Conservation (phyloP, 352 stramenopile species). For the Plasmopara halstedii region DNA sequence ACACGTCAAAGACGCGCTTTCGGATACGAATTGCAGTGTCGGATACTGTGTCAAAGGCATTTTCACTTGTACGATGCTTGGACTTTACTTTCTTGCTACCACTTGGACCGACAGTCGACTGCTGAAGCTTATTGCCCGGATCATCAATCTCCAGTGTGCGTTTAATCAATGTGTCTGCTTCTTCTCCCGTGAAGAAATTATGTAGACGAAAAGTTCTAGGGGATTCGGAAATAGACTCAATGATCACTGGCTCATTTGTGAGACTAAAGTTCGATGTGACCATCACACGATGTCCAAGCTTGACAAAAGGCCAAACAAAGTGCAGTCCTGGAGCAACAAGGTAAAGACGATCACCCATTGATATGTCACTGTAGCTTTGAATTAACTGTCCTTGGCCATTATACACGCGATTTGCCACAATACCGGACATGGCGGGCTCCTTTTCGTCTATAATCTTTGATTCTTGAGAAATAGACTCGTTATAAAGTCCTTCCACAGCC, state of each 20-base stretch:
- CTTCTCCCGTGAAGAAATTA: conserved; percentile 80
- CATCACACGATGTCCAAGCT: conserved; percentile 64
- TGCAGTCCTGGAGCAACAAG: conserved; percentile 59
- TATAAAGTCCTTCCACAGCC: conserved; percentile 50
- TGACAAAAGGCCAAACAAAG: conserved; percentile 78
- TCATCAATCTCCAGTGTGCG: conserved; percentile 79
- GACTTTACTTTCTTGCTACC: conserved; percentile 66
- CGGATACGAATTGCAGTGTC: conserved; percentile 63
- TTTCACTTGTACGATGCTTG: conserved; percentile 76
- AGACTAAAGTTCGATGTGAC: conserved; percentile 45
- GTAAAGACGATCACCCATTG: conserved; percentile 51
- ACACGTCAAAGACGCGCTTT: conserved; percentile 84
- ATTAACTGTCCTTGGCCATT: conserved; percentile 55
- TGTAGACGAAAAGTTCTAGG: conserved; percentile 81
- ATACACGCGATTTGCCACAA: conserved; percentile 63
- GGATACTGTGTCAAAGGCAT: conserved; percentile 83
- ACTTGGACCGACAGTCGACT: conserved; percentile 50
- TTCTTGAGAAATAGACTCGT: conserved; percentile 13
- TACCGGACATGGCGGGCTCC: conserved; percentile 17
- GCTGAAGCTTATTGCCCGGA: conserved; percentile 73
- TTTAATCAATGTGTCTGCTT: conserved; percentile 75
- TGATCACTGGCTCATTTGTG: conserved; percentile 48
- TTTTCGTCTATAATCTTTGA: conserved; percentile 4
- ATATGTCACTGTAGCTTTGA: conserved; percentile 45
- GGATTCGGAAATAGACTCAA: conserved; percentile 72